Evolutionary conservation across 768 basidiomycete genomes (phyloP).

Genomic region (Daedaleopsis sinensis): DNA sequence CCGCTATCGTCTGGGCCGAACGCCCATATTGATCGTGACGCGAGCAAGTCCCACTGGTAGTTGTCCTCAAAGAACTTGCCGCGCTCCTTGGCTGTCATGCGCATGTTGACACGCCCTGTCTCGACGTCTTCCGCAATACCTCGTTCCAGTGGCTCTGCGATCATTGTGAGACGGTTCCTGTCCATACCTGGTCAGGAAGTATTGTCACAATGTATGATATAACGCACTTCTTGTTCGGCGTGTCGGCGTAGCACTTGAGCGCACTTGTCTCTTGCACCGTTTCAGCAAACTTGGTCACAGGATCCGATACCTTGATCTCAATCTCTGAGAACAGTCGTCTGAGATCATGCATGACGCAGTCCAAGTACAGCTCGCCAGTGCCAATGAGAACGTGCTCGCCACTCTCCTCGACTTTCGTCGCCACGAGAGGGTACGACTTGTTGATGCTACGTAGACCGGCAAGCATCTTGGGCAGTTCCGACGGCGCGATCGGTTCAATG

Average conservation of each 20-base stretch:
- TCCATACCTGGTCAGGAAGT: slow-evolving; percentile 2
- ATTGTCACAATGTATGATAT: background rate
- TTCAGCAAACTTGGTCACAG: slow-evolving; percentile 97
- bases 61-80: slow-evolving; percentile 96
- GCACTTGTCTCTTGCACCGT: slow-evolving; percentile 98
- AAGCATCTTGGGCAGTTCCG: slow-evolving; percentile 98
- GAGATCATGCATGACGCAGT: slow-evolving; percentile 96
- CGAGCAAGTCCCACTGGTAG: slow-evolving; percentile 97
- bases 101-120: slow-evolving; percentile 88
- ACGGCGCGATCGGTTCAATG: slow-evolving; percentile 96
- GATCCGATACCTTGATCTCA: slow-evolving; percentile 99
- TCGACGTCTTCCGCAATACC: slow-evolving; percentile 98
- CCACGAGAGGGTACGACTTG: slow-evolving; percentile 93
- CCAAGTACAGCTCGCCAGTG: slow-evolving; percentile 95
- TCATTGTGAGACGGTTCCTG: slow-evolving; percentile 99
- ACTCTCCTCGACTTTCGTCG: slow-evolving; percentile 97
- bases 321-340: slow-evolving; percentile 93
- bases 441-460: slow-evolving; percentile 96
- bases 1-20: slow-evolving; percentile 98
- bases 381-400: slow-evolving; percentile 98
- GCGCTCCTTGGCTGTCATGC: slow-evolving; percentile 93
- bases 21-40: slow-evolving; percentile 98
- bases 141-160: slow-evolving; percentile 94
- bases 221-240: slow-evolving; percentile 95
- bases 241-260: slow-evolving; percentile 98